These are phyloP conservation scores for Phyllosticta citribraziliensis DNA, from an alignment of 2,329 filamentous ascomycete species.

Conservation along the genomic window DNA sequence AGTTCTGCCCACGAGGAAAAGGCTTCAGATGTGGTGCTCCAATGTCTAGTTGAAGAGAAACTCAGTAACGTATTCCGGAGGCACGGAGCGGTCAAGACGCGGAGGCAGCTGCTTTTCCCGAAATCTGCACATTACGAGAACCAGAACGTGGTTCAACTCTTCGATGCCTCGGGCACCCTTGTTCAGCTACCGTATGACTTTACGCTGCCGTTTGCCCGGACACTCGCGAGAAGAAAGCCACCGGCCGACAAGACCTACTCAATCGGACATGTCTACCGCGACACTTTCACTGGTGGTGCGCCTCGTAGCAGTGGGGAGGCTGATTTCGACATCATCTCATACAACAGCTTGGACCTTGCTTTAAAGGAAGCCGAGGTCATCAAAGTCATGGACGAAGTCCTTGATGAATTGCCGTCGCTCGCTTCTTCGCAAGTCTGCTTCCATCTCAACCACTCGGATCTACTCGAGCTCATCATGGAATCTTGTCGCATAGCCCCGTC, in stretches of 20 bases:
- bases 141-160: conserved; percentile 62
- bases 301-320: conserved; percentile 79
- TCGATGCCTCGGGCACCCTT: conserved; percentile 77
- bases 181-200: conserved; percentile 92
- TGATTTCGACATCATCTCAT: conserved; percentile 92
- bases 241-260: conserved; percentile 68
- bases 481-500: conserved; percentile 68
- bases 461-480: conserved; percentile 82
- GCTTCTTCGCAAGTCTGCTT: conserved; percentile 70
- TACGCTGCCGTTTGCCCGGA: conserved; percentile 77
- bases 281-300: conserved; percentile 67
- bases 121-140: conserved; percentile 65
- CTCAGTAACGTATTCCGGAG: conserved; percentile 71
- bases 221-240: conserved; percentile 61
- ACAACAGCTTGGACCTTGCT: conserved; percentile 68
- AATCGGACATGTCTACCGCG: conserved; percentile 81
- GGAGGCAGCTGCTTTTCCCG: conserved; percentile 69
- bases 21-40: conserved; percentile 54
- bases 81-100: conserved; percentile 78
- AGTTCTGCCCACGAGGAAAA: conserved; percentile 22
- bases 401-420: conserved; percentile 68
- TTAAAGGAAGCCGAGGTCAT: conserved; percentile 89
- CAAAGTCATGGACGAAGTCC: conserved; percentile 88
- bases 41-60: conserved; percentile 63
- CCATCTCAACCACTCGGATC: conserved; percentile 77